Percentiles rank a stretch among this genome's conserved stretches.
These are phyloP conservation scores for Chlorella vulgaris DNA, from an alignment of 139 green algal species.

Conservation along the genomic window DNA sequence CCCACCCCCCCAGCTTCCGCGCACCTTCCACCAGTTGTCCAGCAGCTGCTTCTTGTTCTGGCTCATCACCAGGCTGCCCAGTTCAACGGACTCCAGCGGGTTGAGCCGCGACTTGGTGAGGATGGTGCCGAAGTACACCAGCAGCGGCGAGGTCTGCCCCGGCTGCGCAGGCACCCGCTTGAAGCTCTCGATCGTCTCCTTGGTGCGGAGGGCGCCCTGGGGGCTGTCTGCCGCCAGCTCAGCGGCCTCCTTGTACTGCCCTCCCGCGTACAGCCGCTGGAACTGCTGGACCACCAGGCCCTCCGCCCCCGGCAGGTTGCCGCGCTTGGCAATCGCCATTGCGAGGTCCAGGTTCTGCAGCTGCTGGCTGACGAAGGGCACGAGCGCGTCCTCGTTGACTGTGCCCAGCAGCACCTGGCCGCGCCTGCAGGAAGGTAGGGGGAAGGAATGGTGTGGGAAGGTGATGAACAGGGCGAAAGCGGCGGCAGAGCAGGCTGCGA, in stretches of 20 bases:
- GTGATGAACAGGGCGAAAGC: background rate
- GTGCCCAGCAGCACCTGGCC: constrained; percentile 92
- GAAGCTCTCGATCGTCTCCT: constrained; percentile 85
- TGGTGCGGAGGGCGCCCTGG: constrained; percentile 68
- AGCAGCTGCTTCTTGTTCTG: constrained; percentile 99
- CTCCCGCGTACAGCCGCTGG: constrained; percentile 80
- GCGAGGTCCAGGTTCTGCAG: constrained; percentile 97
- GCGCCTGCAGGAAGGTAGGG: constrained; percentile 47
- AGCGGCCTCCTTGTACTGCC: constrained; percentile 97
- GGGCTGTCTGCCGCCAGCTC: constrained; percentile 94
- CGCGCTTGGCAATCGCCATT: constrained; percentile 87
- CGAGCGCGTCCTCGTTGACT: constrained; percentile 93
- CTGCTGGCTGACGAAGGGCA: constrained; percentile 93
- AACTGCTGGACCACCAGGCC: constrained; percentile 94
- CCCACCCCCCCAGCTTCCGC: background rate
- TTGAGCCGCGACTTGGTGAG: constrained; percentile 95
- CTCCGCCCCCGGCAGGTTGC: constrained; percentile 96
- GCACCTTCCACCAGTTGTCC: constrained; percentile 93
- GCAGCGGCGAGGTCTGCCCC: constrained; percentile 92
- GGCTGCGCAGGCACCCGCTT: constrained; percentile 84
- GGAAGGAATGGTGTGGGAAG: background rate
- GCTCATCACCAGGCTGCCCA: constrained; percentile 90
- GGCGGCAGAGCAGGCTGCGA: background rate
- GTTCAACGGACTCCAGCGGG: constrained; percentile 90
- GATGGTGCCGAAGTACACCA: constrained; percentile 99